A percentile compares a stretch with the other conserved stretches of the same genome.
Evolutionary conservation across 768 basidiomycete genomes (phyloP).

Genomic region (Termitomyces sp.): DNA sequence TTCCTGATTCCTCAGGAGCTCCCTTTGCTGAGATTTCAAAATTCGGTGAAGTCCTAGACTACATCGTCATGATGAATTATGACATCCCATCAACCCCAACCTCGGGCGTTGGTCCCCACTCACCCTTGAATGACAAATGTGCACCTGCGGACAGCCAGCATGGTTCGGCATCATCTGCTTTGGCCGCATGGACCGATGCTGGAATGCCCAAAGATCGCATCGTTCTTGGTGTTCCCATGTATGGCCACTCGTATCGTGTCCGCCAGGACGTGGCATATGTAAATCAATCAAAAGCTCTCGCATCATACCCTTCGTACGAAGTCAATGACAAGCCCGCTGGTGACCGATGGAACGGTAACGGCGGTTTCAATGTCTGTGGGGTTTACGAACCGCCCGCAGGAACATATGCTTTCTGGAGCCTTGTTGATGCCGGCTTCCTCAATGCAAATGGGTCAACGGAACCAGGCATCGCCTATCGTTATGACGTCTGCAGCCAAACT

Average conservation of each 20-base stretch:
- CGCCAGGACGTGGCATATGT: constrained; percentile 27
- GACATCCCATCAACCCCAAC: constrained; percentile 54
- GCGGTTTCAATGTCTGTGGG: constrained; percentile 55
- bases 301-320: constrained; percentile 50
- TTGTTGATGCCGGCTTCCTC: constrained; percentile 53
- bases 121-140: constrained; percentile 79
- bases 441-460: constrained; percentile 32
- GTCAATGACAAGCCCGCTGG: constrained; percentile 36
- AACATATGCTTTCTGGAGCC: constrained; percentile 56
- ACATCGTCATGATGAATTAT: constrained; percentile 71
- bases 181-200: constrained; percentile 69
- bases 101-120: constrained; percentile 66
- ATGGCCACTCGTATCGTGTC: constrained; percentile 71
- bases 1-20: constrained; percentile 46
- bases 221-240: constrained; percentile 79
- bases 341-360: constrained; percentile 50
- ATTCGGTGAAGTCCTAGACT: constrained; percentile 69
- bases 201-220: constrained; percentile 70
- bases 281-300: constrained; percentile 25
- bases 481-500: constrained; percentile 69
- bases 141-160: constrained; percentile 46
- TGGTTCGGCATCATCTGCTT: constrained; percentile 74
- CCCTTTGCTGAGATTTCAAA: constrained; percentile 58
- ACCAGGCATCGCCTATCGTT: constrained; percentile 43
- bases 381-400: constrained; percentile 44